Percentiles rank a stretch among this genome's conserved stretches.
phyloP scores from a whole-genome alignment of 148 eudicot genomes.

The Spergularia marina region DNA sequence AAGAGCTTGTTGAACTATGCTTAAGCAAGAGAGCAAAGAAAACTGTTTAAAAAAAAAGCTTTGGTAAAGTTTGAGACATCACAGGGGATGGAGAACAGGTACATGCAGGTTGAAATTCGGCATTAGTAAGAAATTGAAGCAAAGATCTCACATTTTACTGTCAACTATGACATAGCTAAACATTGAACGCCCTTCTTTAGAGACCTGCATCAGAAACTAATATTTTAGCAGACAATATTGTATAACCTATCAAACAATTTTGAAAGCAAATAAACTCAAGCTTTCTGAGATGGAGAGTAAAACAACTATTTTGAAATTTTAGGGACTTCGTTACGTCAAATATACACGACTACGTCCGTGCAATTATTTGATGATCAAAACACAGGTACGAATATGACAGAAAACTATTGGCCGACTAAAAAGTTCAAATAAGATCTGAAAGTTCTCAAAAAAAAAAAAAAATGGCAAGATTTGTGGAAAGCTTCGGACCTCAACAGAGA shows the following conservation, averaged over 20 bases:
- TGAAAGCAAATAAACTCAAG: neutral
- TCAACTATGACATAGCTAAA: conserved; percentile 81
- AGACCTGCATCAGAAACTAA: conserved; percentile 50
- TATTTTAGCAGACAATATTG: neutral
- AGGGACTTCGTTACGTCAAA: no score
- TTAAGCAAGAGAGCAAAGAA: neutral
- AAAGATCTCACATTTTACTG: conserved; percentile 61
- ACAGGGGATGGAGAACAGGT: neutral
- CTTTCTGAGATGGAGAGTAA: neutral
- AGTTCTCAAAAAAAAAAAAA: no score
- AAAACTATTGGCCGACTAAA: neutral
- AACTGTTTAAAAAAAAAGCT: neutral
- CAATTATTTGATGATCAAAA: neutral
- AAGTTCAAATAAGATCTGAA: neutral
- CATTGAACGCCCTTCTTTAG: conserved; percentile 85
- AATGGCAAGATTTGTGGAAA: neutral
- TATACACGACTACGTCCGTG: no score
- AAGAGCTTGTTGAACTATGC: neutral
- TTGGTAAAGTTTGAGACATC: neutral
- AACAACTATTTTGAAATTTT: neutral
- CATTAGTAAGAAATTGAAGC: conserved; percentile 1
- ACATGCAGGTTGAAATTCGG: neutral
- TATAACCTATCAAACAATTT: conserved; percentile 7
- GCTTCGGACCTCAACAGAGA: neutral
- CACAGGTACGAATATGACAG: neutral